Conservation (phyloP, 2,329 filamentous ascomycete species). For the Colletotrichum sublineola region DNA sequence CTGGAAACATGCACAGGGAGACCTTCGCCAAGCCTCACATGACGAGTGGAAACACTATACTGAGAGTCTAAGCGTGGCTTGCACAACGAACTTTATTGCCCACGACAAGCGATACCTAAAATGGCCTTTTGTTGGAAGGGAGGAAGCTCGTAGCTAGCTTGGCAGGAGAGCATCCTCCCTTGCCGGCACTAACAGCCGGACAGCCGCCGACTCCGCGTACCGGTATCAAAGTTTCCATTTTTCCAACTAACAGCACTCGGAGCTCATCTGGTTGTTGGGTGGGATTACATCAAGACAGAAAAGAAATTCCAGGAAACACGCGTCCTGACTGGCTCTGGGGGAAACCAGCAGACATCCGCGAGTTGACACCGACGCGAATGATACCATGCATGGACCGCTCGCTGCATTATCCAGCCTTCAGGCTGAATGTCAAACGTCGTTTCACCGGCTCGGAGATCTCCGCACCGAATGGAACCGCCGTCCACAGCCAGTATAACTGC, state of each 20-base stretch:
- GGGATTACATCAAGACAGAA: not conserved
- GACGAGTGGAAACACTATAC: slow-evolving; percentile 9
- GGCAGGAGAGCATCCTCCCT: not conserved
- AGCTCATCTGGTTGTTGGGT: not conserved
- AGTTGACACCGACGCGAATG: slow-evolving; percentile 10
- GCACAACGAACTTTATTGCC: not conserved
- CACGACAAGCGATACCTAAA: not conserved
- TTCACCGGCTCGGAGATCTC: not conserved
- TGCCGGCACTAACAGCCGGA: not conserved
- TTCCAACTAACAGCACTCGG: not conserved
- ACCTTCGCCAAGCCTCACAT: slow-evolving; percentile 7
- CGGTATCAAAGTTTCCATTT: not conserved
- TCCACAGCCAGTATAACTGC: not conserved
- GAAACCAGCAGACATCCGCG: slow-evolving; percentile 14
- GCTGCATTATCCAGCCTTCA: slow-evolving; percentile 13
- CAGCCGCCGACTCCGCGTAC: not conserved
- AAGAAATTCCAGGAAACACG: not conserved
- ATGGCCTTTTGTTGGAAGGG: not conserved
- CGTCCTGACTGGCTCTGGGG: not conserved
- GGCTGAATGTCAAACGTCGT: not conserved
- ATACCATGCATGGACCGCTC: not conserved
- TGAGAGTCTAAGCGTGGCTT: slow-evolving; percentile 15
- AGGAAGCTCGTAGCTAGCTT: not conserved
- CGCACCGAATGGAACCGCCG: not conserved
- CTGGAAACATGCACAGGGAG: slow-evolving; percentile 38